Percentiles rank a stretch among this genome's conserved stretches.
phyloP scores from a whole-genome alignment of 805 yeast genomes.

The Metschnikowia proteae region DNA sequence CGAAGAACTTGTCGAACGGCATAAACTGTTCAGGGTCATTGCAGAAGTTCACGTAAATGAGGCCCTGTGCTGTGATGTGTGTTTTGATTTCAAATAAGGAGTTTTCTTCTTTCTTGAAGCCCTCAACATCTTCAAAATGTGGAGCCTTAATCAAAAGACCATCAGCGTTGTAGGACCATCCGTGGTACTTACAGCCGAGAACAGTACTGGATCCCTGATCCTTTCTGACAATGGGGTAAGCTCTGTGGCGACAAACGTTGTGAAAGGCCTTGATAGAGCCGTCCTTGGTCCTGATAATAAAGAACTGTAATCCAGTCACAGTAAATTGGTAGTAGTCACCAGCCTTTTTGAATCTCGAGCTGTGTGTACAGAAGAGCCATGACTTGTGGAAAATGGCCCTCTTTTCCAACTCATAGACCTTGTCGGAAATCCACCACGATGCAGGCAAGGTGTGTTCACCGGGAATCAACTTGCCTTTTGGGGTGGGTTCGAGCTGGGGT shows the following conservation, averaged over 20 bases:
- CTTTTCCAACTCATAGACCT: slow-evolving; percentile 55
- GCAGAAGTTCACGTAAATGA: slow-evolving; percentile 52
- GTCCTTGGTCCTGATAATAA: slow-evolving; percentile 50
- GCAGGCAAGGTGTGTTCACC: slow-evolving; percentile 54
- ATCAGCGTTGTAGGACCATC: slow-evolving; percentile 63
- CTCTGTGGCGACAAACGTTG: slow-evolving; percentile 63
- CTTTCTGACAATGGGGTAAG: slow-evolving; percentile 58
- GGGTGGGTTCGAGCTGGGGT: neutral
- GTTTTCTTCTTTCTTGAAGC: slow-evolving; percentile 53
- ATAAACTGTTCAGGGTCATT: slow-evolving; percentile 40
- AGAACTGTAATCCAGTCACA: slow-evolving; percentile 52
- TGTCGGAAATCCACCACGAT: slow-evolving; percentile 62
- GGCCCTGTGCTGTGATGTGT: slow-evolving; percentile 53
- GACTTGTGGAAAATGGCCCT: slow-evolving; percentile 53
- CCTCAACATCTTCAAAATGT: slow-evolving; percentile 56
- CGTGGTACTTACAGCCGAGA: slow-evolving; percentile 60
- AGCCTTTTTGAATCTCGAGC: slow-evolving; percentile 50
- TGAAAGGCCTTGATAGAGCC: slow-evolving; percentile 56
- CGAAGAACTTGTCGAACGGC: slow-evolving; percentile 51
- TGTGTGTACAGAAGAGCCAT: slow-evolving; percentile 54
- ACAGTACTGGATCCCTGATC: slow-evolving; percentile 56
- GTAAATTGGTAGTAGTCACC: slow-evolving; percentile 55
- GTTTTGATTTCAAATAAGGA: slow-evolving; percentile 53
- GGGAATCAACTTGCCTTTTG: slow-evolving; percentile 18
- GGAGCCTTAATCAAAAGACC: slow-evolving; percentile 60